Evolutionary conservation across 257 asterid genomes (phyloP).

Genomic region (Solanum lycopersicoides): DNA sequence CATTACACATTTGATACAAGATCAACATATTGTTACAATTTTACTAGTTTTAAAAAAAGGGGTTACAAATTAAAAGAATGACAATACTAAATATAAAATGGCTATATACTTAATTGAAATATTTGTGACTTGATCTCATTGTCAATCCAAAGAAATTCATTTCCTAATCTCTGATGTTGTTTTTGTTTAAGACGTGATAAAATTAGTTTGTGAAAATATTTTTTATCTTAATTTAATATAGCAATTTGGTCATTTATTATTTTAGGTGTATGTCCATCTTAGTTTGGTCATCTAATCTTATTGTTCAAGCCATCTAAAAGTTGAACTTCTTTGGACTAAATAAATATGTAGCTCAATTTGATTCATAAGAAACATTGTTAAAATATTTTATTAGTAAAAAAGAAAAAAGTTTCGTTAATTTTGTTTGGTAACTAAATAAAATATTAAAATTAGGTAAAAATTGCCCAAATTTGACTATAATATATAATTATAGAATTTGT

Average conservation of each 20-base stretch:
- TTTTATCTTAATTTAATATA: too few relatives aligned
- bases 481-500: not conserved
- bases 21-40: not conserved
- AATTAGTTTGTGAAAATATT: too few relatives aligned
- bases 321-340: not conserved
- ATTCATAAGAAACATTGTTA: too few relatives aligned
- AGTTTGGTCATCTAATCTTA: not conserved
- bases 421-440: too few relatives aligned
- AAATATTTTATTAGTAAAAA: too few relatives aligned
- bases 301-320: not conserved
- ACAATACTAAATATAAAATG: not conserved
- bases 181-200: not conserved
- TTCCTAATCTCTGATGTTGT: not conserved
- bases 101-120: not conserved
- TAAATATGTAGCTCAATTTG: too few relatives aligned
- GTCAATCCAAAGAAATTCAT: not conserved
- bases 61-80: not conserved
- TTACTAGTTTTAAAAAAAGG: too few relatives aligned
- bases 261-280: not conserved
- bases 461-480: not conserved
- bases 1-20: not conserved
- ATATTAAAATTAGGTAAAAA: too few relatives aligned
- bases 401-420: too few relatives aligned
- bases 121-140: not conserved
- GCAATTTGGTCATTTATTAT: not conserved